Percentiles rank a stretch among this genome's conserved stretches.
Conservation (phyloP, 2,329 filamentous ascomycete species). For the Furcasterigmium furcatum region DNA sequence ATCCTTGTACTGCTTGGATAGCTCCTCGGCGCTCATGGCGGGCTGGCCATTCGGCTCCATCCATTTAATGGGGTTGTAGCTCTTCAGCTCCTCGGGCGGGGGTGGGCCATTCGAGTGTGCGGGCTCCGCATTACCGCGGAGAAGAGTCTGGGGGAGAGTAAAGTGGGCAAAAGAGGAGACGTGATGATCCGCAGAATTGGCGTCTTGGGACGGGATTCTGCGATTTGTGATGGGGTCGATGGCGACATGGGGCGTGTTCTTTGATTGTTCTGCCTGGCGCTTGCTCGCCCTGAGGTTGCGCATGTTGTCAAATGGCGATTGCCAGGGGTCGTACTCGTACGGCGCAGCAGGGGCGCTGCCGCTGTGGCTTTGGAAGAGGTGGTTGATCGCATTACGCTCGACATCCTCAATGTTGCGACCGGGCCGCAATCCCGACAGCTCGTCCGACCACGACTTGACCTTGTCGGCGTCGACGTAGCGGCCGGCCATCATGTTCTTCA, state of each 20-base stretch:
- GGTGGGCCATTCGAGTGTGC: slow-evolving; percentile 28
- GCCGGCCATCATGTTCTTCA: slow-evolving; percentile 36
- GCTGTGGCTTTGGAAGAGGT: slow-evolving; percentile 32
- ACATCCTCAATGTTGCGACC: slow-evolving; percentile 40
- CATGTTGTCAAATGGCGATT: slow-evolving; percentile 26
- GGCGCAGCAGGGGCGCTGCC: slow-evolving; percentile 5
- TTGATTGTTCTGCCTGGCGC: slow-evolving; percentile 10
- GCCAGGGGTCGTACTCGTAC: slow-evolving; percentile 22
- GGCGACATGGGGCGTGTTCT: slow-evolving; percentile 21
- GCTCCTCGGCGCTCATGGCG: slow-evolving; percentile 9
- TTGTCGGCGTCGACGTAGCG: slow-evolving; percentile 32
- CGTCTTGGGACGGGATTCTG: slow-evolving; percentile 28
- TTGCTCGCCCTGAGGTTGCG: slow-evolving; percentile 24
- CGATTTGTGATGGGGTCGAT: slow-evolving; percentile 61
- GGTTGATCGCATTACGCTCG: slow-evolving; percentile 40
- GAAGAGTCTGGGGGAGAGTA: not conserved
- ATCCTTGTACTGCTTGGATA: slow-evolving; percentile 33
- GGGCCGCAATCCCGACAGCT: slow-evolving; percentile 27
- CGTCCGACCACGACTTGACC: slow-evolving; percentile 30
- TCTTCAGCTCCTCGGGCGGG: slow-evolving; percentile 28
- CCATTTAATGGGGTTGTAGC: slow-evolving; percentile 31
- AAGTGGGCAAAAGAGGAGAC: not conserved
- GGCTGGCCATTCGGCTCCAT: slow-evolving; percentile 24
- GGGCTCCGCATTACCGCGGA: slow-evolving; percentile 12
- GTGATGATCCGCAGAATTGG: not conserved